These are phyloP conservation scores for Thelonectria olida DNA, from an alignment of 2,329 filamentous ascomycete species.

Conservation along the genomic window DNA sequence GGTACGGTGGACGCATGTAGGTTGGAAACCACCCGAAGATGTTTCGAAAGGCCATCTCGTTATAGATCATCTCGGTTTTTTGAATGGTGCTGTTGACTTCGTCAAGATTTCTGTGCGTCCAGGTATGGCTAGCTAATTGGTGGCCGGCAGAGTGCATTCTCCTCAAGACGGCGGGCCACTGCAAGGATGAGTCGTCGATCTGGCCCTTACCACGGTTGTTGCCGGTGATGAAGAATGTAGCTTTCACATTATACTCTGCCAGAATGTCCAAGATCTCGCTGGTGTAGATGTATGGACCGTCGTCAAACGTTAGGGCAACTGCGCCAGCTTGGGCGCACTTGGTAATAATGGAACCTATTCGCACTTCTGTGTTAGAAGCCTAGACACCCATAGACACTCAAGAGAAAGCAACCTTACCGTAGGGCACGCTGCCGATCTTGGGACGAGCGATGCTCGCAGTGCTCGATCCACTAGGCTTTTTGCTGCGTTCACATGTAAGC, in stretches of 20 bases:
- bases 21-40: constrained; percentile 50
- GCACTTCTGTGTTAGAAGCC: not conserved
- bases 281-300: constrained; percentile 55
- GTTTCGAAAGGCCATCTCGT: constrained; percentile 54
- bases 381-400: not conserved
- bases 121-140: constrained; percentile 56
- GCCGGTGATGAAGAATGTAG: constrained; percentile 53
- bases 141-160: constrained; percentile 53
- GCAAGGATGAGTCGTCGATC: constrained; percentile 48
- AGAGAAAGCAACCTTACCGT: constrained; percentile 39
- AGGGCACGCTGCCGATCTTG: constrained; percentile 46
- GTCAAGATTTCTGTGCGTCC: constrained; percentile 54
- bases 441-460: constrained; percentile 45
- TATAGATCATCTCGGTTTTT: constrained; percentile 50
- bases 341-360: constrained; percentile 37
- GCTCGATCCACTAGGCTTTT: constrained; percentile 42
- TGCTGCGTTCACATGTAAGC: constrained; percentile 34
- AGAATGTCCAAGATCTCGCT: constrained; percentile 49
- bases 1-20: constrained; percentile 55
- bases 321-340: constrained; percentile 44
- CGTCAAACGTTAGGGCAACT: constrained; percentile 57
- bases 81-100: constrained; percentile 42
- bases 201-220: constrained; percentile 49
- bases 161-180: constrained; percentile 47
- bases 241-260: constrained; percentile 41